Base-by-base conservation (phyloP, 164 flowering plant species). In the Hamamelis virginiana region DNA sequence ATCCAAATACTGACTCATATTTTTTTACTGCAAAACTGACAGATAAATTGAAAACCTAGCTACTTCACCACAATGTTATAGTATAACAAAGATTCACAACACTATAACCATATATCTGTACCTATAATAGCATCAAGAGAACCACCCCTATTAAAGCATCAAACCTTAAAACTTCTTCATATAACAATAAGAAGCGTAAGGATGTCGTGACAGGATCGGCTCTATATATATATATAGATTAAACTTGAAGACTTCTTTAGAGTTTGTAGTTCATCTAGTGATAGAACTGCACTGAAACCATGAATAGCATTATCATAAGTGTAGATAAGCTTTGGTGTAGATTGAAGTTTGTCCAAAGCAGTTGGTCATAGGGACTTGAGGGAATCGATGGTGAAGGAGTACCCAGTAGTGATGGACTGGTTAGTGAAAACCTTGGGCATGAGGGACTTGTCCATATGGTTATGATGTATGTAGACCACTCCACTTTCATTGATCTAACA, bases 401-500 rank as follows among this genome's bases (percentile, higher is more conserved):
- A 85, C n/a, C 87, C 89, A 84, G 21, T 71, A 59, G 6, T 75
- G 71, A 61, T n/a, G n/a, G n/a, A n/a, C n/a, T 75, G 86, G 63
- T 28, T 73, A 15, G 82, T 3, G 61, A 82, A 85, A 48, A 72
- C 70, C 26, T 69, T 73, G 8, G 88, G 91, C 87, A 81, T 85
- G 59, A 56, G 64, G 8, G 85, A 78, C 61, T 82, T 79, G 80
- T 85, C 90, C 87, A 89, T 84, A 68, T 84, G 89, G 58, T n/a
- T n/a, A 89, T 77, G 13, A 87, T 78, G 53, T 86, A 86, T 0
- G 80, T 75, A 8, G 75, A 67, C 46, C 77, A 71, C 1, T 64
- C 53, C 9, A 65, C 80, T 3, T 21, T 11, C 1, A 56, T 21
- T 13, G 71, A 65, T 8, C 19, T 12, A 1, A 70, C 3, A 19